Conservation (phyloP, 2,329 filamentous ascomycete species). For the Blastomyces silverae region DNA sequence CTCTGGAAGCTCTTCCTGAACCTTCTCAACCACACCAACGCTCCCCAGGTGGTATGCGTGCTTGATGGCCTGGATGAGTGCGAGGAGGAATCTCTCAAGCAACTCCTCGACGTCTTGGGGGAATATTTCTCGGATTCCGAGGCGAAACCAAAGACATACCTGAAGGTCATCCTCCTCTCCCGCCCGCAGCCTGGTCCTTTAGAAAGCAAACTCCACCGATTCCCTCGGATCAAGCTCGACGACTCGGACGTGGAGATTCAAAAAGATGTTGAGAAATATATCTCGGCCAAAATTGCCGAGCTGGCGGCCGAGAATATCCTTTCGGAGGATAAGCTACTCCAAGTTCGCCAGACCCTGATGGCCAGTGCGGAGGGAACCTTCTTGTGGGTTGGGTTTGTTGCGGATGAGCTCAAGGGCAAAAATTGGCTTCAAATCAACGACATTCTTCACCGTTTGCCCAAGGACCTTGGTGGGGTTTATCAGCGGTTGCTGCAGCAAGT, state of each 20-base stretch:
- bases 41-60: constrained; percentile 21
- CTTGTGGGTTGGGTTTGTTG: constrained; percentile 25
- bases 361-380: constrained; percentile 27
- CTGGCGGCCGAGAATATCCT: constrained; percentile 23
- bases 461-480: constrained; percentile 25
- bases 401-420: constrained; percentile 21
- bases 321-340: constrained; percentile 18
- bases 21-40: constrained; percentile 17
- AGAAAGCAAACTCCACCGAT: constrained; percentile 20
- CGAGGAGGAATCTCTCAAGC: constrained; percentile 21
- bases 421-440: constrained; percentile 21
- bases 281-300: constrained; percentile 23
- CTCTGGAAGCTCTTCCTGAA: constrained; percentile 22
- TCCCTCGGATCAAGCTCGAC: constrained; percentile 19
- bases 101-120: constrained; percentile 20
- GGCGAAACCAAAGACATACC: constrained; percentile 7
- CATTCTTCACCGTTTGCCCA: constrained; percentile 23
- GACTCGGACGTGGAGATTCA: constrained; percentile 19
- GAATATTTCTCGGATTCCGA: constrained; percentile 18
- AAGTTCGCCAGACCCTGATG: constrained; percentile 22
- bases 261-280: constrained; percentile 24
- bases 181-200: constrained; percentile 22
- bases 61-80: constrained; percentile 25
- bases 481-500: constrained; percentile 23
- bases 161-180: constrained; percentile 24